A percentile compares a stretch with the other conserved stretches of the same genome.
These are phyloP conservation scores for Diaporthe ilicicola DNA, from an alignment of 2,329 filamentous ascomycete species.

Conservation along the genomic window DNA sequence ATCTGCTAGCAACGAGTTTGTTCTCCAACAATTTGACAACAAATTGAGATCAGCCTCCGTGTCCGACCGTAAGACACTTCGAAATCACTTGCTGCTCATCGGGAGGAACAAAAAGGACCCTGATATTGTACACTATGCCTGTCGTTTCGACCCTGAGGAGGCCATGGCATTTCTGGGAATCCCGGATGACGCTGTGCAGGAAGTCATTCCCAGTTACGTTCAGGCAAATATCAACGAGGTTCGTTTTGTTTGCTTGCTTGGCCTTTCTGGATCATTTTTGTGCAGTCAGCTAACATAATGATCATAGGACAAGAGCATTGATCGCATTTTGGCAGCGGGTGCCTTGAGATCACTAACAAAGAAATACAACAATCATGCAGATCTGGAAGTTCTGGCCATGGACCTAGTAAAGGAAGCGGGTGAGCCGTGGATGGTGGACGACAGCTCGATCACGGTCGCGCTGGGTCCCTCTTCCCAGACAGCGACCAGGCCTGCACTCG, in stretches of 20 bases:
- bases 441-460: constrained; percentile 4
- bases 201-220: constrained; percentile 20
- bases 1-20: not conserved
- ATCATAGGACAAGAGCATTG: constrained; percentile 24
- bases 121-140: constrained; percentile 34
- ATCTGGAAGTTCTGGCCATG: constrained; percentile 11
- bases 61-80: constrained; percentile 32
- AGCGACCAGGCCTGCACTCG: constrained; percentile 35
- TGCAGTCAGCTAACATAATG: not conserved
- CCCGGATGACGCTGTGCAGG: constrained; percentile 22
- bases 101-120: constrained; percentile 37
- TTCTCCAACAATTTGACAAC: constrained; percentile 2
- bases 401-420: constrained; percentile 19
- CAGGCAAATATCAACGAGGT: constrained; percentile 22
- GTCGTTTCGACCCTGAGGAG: constrained; percentile 35
- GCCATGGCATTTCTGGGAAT: constrained; percentile 37
- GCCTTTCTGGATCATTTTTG: not conserved
- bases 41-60: constrained; percentile 36
- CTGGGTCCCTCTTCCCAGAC: not conserved
- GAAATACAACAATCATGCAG: constrained; percentile 14
- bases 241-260: not conserved
- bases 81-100: constrained; percentile 41
- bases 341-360: constrained; percentile 23
- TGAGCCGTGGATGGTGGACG: constrained; percentile 17
- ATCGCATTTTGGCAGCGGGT: constrained; percentile 26